Evolutionary conservation across 2,329 filamentous ascomycete genomes (phyloP), one percentile per base, ranked within the genome.

Genomic region (Proliferodiscus dingleyae): DNA sequence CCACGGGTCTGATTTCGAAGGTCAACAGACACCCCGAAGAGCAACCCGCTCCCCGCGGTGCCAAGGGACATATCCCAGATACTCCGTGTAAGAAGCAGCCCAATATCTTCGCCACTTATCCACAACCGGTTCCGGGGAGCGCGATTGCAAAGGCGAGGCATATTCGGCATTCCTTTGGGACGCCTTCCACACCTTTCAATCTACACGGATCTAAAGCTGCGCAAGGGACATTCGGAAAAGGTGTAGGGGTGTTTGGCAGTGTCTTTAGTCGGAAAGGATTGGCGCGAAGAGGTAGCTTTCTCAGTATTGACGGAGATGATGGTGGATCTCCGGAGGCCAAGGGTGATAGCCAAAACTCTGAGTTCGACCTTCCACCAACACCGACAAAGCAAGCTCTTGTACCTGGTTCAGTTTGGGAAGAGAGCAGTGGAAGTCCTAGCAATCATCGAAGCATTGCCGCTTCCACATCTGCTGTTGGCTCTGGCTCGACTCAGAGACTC

Each of bases 1-100:
- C 93, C 1, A 97, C 93, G 1, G 90, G 91, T 1, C 72, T 98
- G 22, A 85, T 98, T 43, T 96, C 93, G 9, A 98, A 98, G 70
- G 87, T 94, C 66, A 94, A 93, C 61, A 83, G 87, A 46, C 83
- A 87, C 63, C 78, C 83, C 0, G 88, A 96, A 55, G 78, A 88
- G 41, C 77, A 65, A 53, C 68, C 71, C 61, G 67, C 70, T 54
- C 67, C 65, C 43, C 66, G 71, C 29, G 71, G 70, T 22, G 76
- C 75, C 66, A 81, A 84, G 61, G 71, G 79, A 59, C 76, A 78
- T 23, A 90, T 95, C 74, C 91, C 93, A 1, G 93, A 97, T 62
- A 98, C 93, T 1, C 93, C 93, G 1, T 97, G 93, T 68, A 98
- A 97, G 71, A 89, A 93, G 62, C 83, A 85, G 43, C 72, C 75